phyloP scores from a whole-genome alignment of 345 rosid genomes.

The Carallia brachiata region DNA sequence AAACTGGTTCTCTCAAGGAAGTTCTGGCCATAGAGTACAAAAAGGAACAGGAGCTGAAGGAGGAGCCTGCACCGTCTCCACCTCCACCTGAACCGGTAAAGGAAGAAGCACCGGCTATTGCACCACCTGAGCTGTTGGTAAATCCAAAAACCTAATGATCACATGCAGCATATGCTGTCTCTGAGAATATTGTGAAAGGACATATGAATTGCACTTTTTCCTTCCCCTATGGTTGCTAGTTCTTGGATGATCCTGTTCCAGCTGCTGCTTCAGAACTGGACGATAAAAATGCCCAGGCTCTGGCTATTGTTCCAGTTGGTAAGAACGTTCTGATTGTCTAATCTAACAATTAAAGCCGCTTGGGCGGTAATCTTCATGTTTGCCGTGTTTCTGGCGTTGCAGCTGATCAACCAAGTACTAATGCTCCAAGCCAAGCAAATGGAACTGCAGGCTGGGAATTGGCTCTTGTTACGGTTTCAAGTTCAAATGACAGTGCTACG shows the following conservation, averaged over 20 bases:
- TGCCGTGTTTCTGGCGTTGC: slow-evolving; percentile 29
- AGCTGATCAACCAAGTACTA: slow-evolving; percentile 57
- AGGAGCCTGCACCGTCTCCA: slow-evolving; percentile 46
- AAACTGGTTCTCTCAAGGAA: slow-evolving; percentile 67
- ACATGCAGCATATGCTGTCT: neutral
- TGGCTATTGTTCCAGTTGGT: slow-evolving; percentile 94
- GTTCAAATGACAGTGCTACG: slow-evolving; percentile 68
- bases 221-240: slow-evolving; percentile 37
- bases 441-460: slow-evolving; percentile 86
- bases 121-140: slow-evolving; percentile 88
- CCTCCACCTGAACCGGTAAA: slow-evolving; percentile 66
- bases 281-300: slow-evolving; percentile 84
- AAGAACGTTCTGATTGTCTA: slow-evolving; percentile 21
- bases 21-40: slow-evolving; percentile 73
- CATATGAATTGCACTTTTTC: slow-evolving; percentile 4
- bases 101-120: slow-evolving; percentile 53
- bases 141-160: neutral
- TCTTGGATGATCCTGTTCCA: slow-evolving; percentile 72
- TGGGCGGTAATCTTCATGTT: slow-evolving; percentile 6
- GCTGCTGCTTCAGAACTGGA: slow-evolving; percentile 60
- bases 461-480: slow-evolving; percentile 88
- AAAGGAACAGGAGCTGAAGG: slow-evolving; percentile 49
- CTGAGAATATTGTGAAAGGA: neutral
- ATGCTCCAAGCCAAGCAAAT: slow-evolving; percentile 41
- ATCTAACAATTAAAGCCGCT: neutral